Evolutionary conservation across 139 green algal genomes (phyloP), one percentile per base, ranked within the genome.

Genomic region (Volvox africanus): DNA sequence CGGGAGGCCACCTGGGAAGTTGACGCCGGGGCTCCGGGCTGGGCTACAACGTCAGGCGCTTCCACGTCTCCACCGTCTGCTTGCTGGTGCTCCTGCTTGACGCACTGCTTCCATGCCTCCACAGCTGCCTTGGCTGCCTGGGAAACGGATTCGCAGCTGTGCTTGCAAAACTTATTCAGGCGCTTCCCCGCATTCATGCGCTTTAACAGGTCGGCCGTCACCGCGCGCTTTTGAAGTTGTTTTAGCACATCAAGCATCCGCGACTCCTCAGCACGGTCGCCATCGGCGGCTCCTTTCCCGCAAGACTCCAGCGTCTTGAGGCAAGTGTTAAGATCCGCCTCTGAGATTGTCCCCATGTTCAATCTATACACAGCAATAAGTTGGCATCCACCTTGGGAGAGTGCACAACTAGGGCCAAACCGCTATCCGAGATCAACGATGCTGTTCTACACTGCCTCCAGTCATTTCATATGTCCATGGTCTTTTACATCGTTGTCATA

Each of bases 141-240:
- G 33, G 95, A 80, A 9, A 98, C 85, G 2, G 76, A 79, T 20
- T 61, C 24, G 24, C 93, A 76, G 26, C 24, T 61, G 92, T 96
- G 95, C 90, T 99, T 99, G 73, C 73, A 88, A 0, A 99, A 94
- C 83, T 96, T 95, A 61, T 96, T 95, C 12, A 99, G 33, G 21
- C 92, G 93, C 82, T 98, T 98, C 65, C 97, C 97, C 2, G 95
- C 97, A 36, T 97, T 94, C 26, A 96, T 98, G 16, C 96, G 93
- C 20, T 91, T 84, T 18, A 99, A 89, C 44, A 98, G 75, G 26
- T 95, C 86, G 0, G 94, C 95, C 61, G 89, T 97, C 2, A 99
- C 95, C 1, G 71, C 16, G 14, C 81, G 61, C 71, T 95, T 95
- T 11, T 80, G 79, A 12, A 97, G 86, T 33, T 92, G 28, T 35